phyloP scores from a whole-genome alignment of 177 flowering plant genomes.

The Vitis hybrid region DNA sequence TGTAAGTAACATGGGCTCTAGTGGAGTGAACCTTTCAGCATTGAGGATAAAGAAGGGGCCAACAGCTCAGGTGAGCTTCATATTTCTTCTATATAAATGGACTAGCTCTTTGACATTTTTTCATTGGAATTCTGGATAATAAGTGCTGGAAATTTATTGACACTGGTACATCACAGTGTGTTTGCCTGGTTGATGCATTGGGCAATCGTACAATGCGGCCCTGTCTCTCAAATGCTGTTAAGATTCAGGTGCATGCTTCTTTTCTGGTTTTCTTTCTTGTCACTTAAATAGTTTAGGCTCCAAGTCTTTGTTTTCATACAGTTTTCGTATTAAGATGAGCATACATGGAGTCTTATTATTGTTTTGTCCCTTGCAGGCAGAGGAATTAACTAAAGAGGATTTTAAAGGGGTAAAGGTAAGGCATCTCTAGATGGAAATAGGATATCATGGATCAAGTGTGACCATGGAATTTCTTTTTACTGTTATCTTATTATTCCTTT shows the following conservation, averaged over 20 bases:
- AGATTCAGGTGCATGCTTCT: slow-evolving; percentile 64
- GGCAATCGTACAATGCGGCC: slow-evolving; percentile 98
- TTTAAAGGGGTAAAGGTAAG: slow-evolving; percentile 85
- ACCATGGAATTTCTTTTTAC: not conserved
- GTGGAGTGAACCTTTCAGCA: slow-evolving; percentile 67
- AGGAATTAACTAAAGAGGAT: slow-evolving; percentile 66
- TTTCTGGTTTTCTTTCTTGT: not conserved
- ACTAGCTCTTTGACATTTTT: not conserved
- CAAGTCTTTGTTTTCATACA: no score
- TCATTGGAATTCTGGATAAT: not conserved
- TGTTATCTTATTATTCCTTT: not conserved
- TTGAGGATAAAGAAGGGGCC: slow-evolving; percentile 73
- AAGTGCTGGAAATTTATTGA: slow-evolving; percentile 2
- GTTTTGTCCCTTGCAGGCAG: slow-evolving; percentile 47
- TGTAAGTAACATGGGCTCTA: slow-evolving; percentile 62
- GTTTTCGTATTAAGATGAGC: not conserved
- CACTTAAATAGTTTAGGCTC: not conserved
- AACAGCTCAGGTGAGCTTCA: slow-evolving; percentile 60
- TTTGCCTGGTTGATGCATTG: slow-evolving; percentile 84
- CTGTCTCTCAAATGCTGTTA: slow-evolving; percentile 78
- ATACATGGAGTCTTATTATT: not conserved
- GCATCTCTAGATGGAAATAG: not conserved
- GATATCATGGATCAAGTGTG: not conserved
- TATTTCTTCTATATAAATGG: not conserved
- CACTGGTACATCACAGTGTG: slow-evolving; percentile 54